Evolutionary conservation across 31 red algal genomes (phyloP).

Genomic region (Endocladia muricata): DNA sequence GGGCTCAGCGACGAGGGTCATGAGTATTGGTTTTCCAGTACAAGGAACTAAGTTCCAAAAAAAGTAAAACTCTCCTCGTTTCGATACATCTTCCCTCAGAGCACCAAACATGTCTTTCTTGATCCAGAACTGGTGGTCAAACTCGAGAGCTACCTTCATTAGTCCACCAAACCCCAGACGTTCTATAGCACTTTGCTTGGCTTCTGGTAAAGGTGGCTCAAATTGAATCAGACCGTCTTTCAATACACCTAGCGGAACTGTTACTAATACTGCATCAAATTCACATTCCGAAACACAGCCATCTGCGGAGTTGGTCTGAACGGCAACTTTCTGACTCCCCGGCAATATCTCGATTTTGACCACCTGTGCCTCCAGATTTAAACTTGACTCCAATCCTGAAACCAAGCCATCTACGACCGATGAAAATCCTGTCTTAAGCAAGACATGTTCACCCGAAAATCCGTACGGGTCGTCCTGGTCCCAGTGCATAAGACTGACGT

Average conservation of each 20-base stretch:
- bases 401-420: slow-evolving; percentile 66
- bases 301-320: slow-evolving; percentile 13
- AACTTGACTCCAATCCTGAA: slow-evolving; percentile 31
- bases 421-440: slow-evolving; percentile 59
- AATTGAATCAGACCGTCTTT: slow-evolving; percentile 55
- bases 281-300: not conserved
- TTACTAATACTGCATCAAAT: slow-evolving; percentile 69
- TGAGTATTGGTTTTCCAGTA: slow-evolving; percentile 60
- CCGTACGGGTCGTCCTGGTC: slow-evolving; percentile 94
- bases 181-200: slow-evolving; percentile 57
- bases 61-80: slow-evolving; percentile 83
- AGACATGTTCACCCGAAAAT: slow-evolving; percentile 80
- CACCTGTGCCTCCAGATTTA: slow-evolving; percentile 35
- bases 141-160: slow-evolving; percentile 83
- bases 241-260: slow-evolving; percentile 74
- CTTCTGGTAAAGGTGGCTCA: slow-evolving; percentile 38
- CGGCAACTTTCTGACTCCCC: slow-evolving; percentile 4
- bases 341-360: not conserved
- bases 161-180: slow-evolving; percentile 75
- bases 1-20: slow-evolving; percentile 71
- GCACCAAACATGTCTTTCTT: slow-evolving; percentile 71
- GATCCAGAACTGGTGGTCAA: slow-evolving; percentile 58
- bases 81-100: slow-evolving; percentile 40
- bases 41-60: slow-evolving; percentile 85
- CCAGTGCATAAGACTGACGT: slow-evolving; percentile 79